A percentile compares a stretch with the other conserved stretches of the same genome.
Conservation (phyloP, 75 land plant genomes). For the Sequoiadendron giganteum region DNA sequence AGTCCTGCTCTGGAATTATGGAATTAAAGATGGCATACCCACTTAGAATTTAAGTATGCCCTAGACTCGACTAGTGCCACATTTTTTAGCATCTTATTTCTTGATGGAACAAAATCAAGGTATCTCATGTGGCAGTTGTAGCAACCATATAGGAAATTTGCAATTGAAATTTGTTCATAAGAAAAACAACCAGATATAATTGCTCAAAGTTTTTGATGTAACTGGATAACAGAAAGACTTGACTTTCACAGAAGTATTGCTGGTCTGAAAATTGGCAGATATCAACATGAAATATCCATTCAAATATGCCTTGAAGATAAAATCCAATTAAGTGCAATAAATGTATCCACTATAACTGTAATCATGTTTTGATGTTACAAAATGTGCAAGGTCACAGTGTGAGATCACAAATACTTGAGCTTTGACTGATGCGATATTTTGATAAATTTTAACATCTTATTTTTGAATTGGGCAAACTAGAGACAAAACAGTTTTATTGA, state of each 20-base stretch:
- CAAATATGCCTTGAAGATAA: constrained; percentile 1
- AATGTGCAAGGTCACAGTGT: neutral
- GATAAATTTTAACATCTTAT: neutral
- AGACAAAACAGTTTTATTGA: neutral
- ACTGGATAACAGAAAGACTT: neutral
- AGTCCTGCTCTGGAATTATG: neutral
- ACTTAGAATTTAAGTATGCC: neutral
- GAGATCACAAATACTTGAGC: neutral
- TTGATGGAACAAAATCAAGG: neutral
- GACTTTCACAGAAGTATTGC: neutral
- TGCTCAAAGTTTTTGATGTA: neutral
- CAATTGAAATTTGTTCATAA: constrained; percentile 1
- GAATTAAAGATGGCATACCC: neutral
- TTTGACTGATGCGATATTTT: neutral
- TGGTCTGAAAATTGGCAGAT: neutral
- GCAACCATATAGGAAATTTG: neutral
- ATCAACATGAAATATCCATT: constrained; percentile 1
- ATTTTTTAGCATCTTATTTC: neutral
- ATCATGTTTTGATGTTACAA: neutral
- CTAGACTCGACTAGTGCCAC: neutral
- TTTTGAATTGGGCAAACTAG: neutral
- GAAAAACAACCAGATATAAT: neutral
- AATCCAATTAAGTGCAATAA: neutral
- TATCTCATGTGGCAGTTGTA: neutral
- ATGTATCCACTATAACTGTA: neutral